Conservation (phyloP, 371 early-diverging fungal species). For the Capillidium rhysosporum region DNA sequence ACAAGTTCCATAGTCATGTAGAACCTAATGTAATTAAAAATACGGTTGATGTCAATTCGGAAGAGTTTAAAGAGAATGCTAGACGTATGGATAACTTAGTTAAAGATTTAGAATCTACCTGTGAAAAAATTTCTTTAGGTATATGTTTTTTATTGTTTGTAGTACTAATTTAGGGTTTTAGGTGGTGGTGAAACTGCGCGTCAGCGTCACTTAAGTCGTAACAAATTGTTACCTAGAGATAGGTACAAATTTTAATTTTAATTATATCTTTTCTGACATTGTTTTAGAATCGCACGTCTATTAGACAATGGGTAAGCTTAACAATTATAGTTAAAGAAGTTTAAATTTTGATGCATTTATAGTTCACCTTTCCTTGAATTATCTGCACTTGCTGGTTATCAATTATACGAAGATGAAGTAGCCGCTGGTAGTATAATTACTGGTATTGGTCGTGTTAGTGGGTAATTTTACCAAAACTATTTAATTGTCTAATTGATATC, state of each 20-base stretch:
- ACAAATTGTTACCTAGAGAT: slow-evolving; percentile 88
- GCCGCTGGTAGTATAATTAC: slow-evolving; percentile 91
- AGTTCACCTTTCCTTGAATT: slow-evolving; percentile 89
- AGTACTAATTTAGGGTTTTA: slow-evolving; percentile 11
- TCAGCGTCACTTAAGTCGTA: slow-evolving; percentile 64
- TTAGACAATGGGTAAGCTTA: slow-evolving; percentile 68
- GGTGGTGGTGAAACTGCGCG: slow-evolving; percentile 87
- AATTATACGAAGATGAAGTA: slow-evolving; percentile 73
- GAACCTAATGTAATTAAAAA: slow-evolving; percentile 13
- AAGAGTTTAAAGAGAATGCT: slow-evolving; percentile 78
- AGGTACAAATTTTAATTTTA: slow-evolving; percentile 23
- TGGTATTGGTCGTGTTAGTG: slow-evolving; percentile 88
- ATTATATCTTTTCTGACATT: background rate
- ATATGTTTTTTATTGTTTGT: background rate
- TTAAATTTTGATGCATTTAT: background rate
- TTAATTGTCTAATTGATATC: background rate
- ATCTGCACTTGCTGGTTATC: slow-evolving; percentile 81
- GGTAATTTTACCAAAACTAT: slow-evolving; percentile 23
- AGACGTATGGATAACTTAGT: slow-evolving; percentile 54
- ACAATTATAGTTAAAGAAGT: too few species aligned
- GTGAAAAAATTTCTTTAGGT: slow-evolving; percentile 59
- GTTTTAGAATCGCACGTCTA: slow-evolving; percentile 46
- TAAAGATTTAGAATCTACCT: slow-evolving; percentile 44
- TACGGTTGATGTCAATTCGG: slow-evolving; percentile 49
- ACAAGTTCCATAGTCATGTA: background rate